Percentiles rank a stretch among this genome's conserved stretches.
Conservation (phyloP, 352 stramenopile genomes). For the Phytophthora europaea region DNA sequence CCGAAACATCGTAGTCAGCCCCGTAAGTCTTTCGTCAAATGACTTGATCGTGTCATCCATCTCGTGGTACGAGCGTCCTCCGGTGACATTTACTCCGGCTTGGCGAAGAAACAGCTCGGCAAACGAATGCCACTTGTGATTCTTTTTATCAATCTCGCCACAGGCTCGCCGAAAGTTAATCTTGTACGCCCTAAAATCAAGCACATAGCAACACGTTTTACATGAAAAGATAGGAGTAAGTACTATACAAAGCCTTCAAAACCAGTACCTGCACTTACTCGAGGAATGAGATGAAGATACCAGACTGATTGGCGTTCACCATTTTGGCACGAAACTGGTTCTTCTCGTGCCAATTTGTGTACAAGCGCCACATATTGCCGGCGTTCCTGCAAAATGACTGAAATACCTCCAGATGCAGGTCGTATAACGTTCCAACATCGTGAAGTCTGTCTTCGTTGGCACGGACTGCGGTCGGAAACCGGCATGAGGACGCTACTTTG, state of each 20-base stretch:
- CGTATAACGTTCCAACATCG: slow-evolving; percentile 49
- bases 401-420: slow-evolving; percentile 78
- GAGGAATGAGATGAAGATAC: slow-evolving; percentile 75
- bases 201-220: background rate
- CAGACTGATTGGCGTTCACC: slow-evolving; percentile 51
- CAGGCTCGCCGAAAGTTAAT: slow-evolving; percentile 72
- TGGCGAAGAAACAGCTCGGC: slow-evolving; percentile 60
- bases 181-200: slow-evolving; percentile 66
- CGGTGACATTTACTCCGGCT: slow-evolving; percentile 25
- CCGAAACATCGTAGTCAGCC: slow-evolving; percentile 66
- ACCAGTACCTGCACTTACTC: slow-evolving; percentile 52
- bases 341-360: slow-evolving; percentile 34
- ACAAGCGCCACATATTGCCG: slow-evolving; percentile 48
- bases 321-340: slow-evolving; percentile 63
- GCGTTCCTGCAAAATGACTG: slow-evolving; percentile 65
- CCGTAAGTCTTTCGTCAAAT: slow-evolving; percentile 37
- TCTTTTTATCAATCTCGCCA: slow-evolving; percentile 57
- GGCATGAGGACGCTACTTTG: slow-evolving; percentile 47
- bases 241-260: slow-evolving; percentile 1
- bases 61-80: slow-evolving; percentile 45
- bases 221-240: background rate
- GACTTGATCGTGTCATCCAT: slow-evolving; percentile 61
- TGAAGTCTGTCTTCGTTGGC: slow-evolving; percentile 26
- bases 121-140: slow-evolving; percentile 65
- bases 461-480: slow-evolving; percentile 47